Conservation (phyloP, 768 basidiomycete species). For the Dacryopinax primogenitus region DNA sequence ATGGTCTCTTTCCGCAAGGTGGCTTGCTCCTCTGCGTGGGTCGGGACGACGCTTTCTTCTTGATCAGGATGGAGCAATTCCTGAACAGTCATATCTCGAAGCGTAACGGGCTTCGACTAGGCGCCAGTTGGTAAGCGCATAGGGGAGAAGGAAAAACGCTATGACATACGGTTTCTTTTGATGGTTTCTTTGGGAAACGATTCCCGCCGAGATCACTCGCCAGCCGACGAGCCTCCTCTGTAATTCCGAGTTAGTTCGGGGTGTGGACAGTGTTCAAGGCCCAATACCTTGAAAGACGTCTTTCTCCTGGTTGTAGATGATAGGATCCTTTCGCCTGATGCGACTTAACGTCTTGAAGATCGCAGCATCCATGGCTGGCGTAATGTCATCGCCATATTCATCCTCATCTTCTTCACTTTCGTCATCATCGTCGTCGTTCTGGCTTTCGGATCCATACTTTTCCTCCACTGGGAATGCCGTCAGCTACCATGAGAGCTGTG, state of each 20-base stretch:
- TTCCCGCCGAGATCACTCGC: constrained; percentile 17
- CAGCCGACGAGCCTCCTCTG: constrained; percentile 45
- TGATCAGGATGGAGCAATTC: constrained; percentile 44
- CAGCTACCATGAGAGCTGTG: constrained; percentile 4
- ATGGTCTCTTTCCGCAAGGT: constrained; percentile 69
- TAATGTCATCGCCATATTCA: constrained; percentile 88
- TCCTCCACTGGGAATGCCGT: constrained; percentile 49
- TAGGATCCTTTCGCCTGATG: constrained; percentile 70
- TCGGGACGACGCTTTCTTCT: constrained; percentile 29
- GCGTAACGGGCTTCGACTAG: constrained; percentile 58
- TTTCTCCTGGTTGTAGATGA: constrained; percentile 60
- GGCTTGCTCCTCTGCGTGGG: constrained; percentile 68
- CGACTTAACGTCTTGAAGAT: constrained; percentile 80
- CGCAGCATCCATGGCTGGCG: constrained; percentile 84
- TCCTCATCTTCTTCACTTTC: constrained; percentile 79
- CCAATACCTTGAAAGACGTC: constrained; percentile 66
- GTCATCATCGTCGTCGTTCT: constrained; percentile 40
- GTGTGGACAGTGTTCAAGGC: neutral
- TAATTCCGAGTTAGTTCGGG: neutral
- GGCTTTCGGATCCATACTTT: constrained; percentile 41
- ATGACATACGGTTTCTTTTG: constrained; percentile 41
- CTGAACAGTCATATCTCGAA: constrained; percentile 59
- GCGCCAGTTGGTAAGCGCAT: neutral
- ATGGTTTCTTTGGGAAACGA: constrained; percentile 20
- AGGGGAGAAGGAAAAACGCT: neutral